These are phyloP conservation scores for Cladosporium sp. DNA, from an alignment of 2,329 filamentous ascomycete species.

Conservation along the genomic window DNA sequence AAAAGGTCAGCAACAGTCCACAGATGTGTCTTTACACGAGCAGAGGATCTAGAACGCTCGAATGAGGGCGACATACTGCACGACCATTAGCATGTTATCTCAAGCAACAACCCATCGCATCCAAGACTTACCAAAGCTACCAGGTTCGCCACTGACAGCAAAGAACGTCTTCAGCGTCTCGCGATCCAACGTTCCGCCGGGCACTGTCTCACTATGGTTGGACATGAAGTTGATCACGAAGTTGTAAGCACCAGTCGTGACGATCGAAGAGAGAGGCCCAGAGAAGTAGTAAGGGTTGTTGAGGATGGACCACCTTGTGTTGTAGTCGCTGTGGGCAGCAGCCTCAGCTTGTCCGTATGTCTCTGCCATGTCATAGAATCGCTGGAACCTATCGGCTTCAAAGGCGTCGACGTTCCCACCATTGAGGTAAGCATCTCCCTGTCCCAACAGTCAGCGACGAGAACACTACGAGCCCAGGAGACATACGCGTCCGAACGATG, in stretches of 20 bases:
- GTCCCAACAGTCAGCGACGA: neutral
- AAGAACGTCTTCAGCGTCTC: slow-evolving; percentile 43
- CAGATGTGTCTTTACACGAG: too few relatives aligned
- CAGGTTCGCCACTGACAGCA: slow-evolving; percentile 37
- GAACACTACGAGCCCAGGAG: neutral
- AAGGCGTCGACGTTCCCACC: slow-evolving; percentile 25
- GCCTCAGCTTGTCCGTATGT: slow-evolving; percentile 31
- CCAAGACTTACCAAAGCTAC: too few relatives aligned
- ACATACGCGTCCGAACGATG: slow-evolving; percentile 30
- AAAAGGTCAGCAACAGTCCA: too few relatives aligned
- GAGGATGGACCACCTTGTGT: too few relatives aligned
- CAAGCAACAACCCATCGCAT: too few relatives aligned
- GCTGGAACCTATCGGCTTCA: slow-evolving; percentile 26
- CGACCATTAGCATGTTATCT: too few relatives aligned
- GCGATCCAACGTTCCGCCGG: slow-evolving; percentile 39
- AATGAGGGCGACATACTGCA: too few relatives aligned
- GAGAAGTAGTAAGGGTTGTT: slow-evolving; percentile 28
- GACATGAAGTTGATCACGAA: too few relatives aligned
- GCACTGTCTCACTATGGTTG: slow-evolving; percentile 42
- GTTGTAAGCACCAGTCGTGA: too few relatives aligned
- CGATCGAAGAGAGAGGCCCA: slow-evolving; percentile 31
- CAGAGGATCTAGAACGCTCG: too few relatives aligned
- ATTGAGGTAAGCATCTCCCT: slow-evolving; percentile 34
- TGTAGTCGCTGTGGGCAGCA: too few relatives aligned
- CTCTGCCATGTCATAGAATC: slow-evolving; percentile 31